Evolutionary conservation across 148 eudicot genomes (phyloP), one percentile per base, ranked within the genome.

Genomic region (Nepenthes gracilis): DNA sequence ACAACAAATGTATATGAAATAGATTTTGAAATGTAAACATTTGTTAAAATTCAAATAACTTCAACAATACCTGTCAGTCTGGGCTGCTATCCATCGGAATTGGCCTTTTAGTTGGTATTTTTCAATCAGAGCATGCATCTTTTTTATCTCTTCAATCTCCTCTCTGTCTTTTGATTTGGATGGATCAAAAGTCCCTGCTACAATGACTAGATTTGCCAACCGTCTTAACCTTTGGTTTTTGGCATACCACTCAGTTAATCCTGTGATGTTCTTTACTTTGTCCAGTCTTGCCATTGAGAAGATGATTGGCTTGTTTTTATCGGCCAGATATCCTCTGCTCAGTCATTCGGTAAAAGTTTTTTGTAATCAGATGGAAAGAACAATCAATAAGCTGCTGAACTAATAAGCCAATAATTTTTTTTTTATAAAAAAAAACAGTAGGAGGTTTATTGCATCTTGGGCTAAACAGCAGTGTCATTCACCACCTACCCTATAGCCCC

Each of bases 261-360:
- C 85, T 32, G 80, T 70, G n/a, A 84, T 76, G 71, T 84, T 84
- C 78, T 84, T 84, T 67, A 84, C 86, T 23, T 68, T 81, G 60
- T 84, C 90, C 15, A 84, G 86, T 59, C 90, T 81, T 55, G 90
- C 85, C 90, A 84, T 84, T 53, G 90, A 76, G 52, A 84, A 84
- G 66, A 84, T 72, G 36, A 84, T 81, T 12, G 90, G 86, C 53
- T 81, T 84, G 68, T 36, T 78, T 63, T 40, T 75, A 64, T 78
- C 85, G 59, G 79, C 71, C 15, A 84, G 76, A 65, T 49, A 81
- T 43, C 90, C 90, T 37, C 90, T 84, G 83, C 65, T 59, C 67
- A 15, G 62, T 15, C 33, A 57, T 14, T 5, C 6, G 14, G 7
- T 12, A 13, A 12, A 13, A 54, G 15, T 10, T 54, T 12, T 23